Evolutionary conservation across 768 basidiomycete species (phyloP).

Genomic region (Glaciozyma antarctica): DNA sequence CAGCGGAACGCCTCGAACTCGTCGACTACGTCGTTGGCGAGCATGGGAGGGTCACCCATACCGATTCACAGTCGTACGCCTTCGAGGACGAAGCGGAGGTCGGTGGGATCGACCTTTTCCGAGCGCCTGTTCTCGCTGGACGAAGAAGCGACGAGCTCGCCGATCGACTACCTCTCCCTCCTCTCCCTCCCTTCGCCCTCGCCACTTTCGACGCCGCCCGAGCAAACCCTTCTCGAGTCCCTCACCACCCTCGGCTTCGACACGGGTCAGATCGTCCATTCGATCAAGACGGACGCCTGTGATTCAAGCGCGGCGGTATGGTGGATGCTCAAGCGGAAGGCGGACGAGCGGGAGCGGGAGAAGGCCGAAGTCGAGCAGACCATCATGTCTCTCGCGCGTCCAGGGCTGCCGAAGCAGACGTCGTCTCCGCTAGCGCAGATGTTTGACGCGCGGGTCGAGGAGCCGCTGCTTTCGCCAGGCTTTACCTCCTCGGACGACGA

Average conservation of each 20-base stretch:
- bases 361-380: conserved; percentile 31
- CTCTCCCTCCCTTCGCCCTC: conserved; percentile 54
- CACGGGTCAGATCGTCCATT: conserved; percentile 89
- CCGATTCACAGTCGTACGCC: conserved; percentile 61
- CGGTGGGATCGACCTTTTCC: conserved; percentile 70
- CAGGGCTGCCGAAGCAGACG: not conserved
- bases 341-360: conserved; percentile 50
- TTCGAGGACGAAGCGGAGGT: conserved; percentile 87
- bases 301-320: conserved; percentile 82
- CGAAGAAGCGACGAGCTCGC: conserved; percentile 17
- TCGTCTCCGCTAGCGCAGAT: not conserved
- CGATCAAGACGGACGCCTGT: conserved; percentile 81
- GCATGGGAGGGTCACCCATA: conserved; percentile 49
- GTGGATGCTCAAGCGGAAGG: conserved; percentile 89
- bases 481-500: no score
- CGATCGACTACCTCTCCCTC: conserved; percentile 44
- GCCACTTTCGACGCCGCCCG: conserved; percentile 76
- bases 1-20: conserved; percentile 7
- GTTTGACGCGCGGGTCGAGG: no score
- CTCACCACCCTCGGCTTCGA: conserved; percentile 76
- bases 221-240: conserved; percentile 52
- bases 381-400: not conserved
- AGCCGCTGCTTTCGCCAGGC: no score
- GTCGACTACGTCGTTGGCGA: conserved; percentile 30
- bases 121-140: conserved; percentile 32